These are phyloP conservation scores for Arbutus unedo DNA, from an alignment of 148 eudicot genomes.

Conservation along the genomic window DNA sequence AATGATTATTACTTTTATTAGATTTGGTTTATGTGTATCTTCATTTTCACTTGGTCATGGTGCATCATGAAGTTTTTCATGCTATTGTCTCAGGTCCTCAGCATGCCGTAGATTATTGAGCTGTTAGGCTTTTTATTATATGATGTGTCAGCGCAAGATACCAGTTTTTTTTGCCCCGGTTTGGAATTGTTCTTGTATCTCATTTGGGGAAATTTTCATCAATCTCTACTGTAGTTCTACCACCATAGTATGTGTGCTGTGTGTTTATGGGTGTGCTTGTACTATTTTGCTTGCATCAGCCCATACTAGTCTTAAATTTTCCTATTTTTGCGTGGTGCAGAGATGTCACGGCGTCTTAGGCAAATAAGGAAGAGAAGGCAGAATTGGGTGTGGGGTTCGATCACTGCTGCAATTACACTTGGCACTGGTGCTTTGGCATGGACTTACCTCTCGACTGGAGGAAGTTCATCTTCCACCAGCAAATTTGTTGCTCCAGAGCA, in stretches of 20 bases:
- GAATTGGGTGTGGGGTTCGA: constrained; percentile 77
- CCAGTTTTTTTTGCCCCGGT: background rate
- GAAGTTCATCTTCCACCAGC: constrained; percentile 43
- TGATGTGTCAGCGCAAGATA: background rate
- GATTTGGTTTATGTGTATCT: too few relatives aligned
- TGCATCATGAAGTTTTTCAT: background rate
- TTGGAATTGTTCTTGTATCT: background rate
- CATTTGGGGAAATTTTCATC: background rate
- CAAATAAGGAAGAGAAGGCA: constrained; percentile 73
- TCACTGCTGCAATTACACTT: constrained; percentile 58
- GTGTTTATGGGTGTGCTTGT: background rate
- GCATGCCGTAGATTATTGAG: background rate
- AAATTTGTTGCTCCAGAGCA: constrained; percentile 26
- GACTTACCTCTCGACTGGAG: constrained; percentile 62
- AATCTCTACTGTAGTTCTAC: background rate
- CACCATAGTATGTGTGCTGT: background rate
- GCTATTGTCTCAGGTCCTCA: background rate
- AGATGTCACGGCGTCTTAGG: constrained; percentile 64
- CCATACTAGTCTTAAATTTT: background rate
- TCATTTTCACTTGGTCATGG: background rate
- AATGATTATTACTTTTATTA: too few relatives aligned
- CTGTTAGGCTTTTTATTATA: background rate
- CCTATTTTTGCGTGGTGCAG: constrained; percentile 31
- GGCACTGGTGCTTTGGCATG: constrained; percentile 73
- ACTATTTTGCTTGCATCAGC: background rate